phyloP scores from a whole-genome alignment of 2,329 filamentous ascomycete genomes.

The Alternaria consortialis region DNA sequence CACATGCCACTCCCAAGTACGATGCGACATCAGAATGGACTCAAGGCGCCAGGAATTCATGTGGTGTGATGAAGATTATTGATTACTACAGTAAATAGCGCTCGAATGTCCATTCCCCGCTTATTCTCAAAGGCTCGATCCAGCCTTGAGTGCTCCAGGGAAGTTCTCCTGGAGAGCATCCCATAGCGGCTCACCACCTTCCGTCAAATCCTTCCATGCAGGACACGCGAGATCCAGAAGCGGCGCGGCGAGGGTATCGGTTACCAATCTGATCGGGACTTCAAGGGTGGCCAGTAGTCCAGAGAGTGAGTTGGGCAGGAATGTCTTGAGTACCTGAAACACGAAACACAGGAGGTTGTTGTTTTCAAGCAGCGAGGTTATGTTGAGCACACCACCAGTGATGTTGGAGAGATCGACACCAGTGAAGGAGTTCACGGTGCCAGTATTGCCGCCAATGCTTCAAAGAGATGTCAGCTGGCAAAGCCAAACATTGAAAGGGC shows the following conservation, averaged over 20 bases:
- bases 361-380: conserved; percentile 47
- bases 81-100: not conserved
- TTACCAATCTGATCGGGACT: conserved; percentile 31
- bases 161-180: conserved; percentile 23
- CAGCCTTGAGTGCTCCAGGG: conserved; percentile 20
- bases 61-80: not conserved
- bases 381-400: conserved; percentile 28
- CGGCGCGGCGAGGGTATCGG: conserved; percentile 29
- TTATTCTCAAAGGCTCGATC: conserved; percentile 7
- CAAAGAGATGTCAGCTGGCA: not conserved
- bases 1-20: not conserved
- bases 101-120: not conserved
- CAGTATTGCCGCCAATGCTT: conserved; percentile 62
- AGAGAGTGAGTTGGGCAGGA: conserved; percentile 46
- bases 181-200: conserved; percentile 29
- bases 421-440: conserved; percentile 61
- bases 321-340: conserved; percentile 47
- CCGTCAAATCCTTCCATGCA: conserved; percentile 31
- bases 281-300: conserved; percentile 37
- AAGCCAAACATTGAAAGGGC: not conserved
- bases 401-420: conserved; percentile 52
- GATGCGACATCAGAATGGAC: not conserved
- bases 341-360: conserved; percentile 52
- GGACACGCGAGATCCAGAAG: conserved; percentile 36
- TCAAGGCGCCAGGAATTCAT: too few species aligned